Conservation (phyloP, 257 asterid genomes). For the Gardenia jasminoides region DNA sequence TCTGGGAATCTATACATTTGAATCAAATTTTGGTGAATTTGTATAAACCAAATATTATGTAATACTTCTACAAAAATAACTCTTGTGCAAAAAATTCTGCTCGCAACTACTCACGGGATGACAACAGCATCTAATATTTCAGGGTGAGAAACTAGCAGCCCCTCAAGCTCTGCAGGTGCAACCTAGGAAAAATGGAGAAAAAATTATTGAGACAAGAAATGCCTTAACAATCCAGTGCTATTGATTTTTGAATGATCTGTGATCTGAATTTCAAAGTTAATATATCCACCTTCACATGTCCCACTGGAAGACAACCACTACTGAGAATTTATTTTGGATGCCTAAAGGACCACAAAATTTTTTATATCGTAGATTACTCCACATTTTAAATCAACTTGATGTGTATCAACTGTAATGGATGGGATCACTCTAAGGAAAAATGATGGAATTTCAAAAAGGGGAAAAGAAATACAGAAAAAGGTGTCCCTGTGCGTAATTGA, state of each 20-base stretch:
- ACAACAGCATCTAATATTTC: constrained; percentile 93
- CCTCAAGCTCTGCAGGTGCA: constrained; percentile 99
- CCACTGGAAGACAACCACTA: too few species aligned
- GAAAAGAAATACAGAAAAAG: too few species aligned
- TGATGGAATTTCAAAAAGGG: too few species aligned
- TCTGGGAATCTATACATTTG: constrained; percentile 66
- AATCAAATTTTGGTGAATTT: constrained; percentile 3
- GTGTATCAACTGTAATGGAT: too few species aligned
- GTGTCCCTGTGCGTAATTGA: too few species aligned
- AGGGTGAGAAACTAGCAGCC: constrained; percentile 85
- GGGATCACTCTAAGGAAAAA: too few species aligned
- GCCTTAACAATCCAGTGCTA: not conserved
- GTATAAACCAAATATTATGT: not conserved
- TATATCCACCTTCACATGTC: too few species aligned
- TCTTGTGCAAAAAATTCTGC: not conserved
- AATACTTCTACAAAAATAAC: not conserved
- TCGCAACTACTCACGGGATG: constrained; percentile 62
- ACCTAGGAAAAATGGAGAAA: constrained; percentile 44
- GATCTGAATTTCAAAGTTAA: not conserved
- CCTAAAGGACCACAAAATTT: too few species aligned
- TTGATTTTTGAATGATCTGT: not conserved
- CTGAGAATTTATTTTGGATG: too few species aligned
- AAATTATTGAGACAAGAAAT: not conserved
- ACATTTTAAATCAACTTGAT: too few species aligned
- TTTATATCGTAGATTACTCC: too few species aligned